phyloP scores from a whole-genome alignment of 2,329 filamentous ascomycete genomes.

The Fusarium camptoceras region DNA sequence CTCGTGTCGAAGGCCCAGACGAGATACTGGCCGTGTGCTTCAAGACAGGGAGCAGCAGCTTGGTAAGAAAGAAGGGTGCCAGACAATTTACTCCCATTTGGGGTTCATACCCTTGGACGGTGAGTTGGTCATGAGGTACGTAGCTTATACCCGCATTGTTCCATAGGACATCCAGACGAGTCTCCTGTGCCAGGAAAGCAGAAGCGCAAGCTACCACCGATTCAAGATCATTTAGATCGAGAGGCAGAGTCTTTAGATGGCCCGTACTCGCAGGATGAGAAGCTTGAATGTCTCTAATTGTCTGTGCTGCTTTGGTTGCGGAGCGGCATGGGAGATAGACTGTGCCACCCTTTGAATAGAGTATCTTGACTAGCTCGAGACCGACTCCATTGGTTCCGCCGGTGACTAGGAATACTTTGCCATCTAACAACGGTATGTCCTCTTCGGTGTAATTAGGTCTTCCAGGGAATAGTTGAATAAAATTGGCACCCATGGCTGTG shows the following conservation, averaged over 20 bases:
- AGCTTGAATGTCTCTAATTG: neutral
- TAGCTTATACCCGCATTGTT: neutral
- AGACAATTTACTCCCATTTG: neutral
- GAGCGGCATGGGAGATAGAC: neutral
- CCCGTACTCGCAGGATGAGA: neutral
- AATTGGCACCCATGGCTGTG: neutral
- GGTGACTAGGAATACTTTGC: neutral
- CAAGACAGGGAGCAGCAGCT: neutral
- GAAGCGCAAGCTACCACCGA: neutral
- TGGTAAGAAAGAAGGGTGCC: neutral
- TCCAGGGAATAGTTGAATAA: slow-evolving; percentile 26
- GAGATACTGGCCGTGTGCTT: neutral
- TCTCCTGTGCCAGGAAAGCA: neutral
- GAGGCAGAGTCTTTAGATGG: neutral
- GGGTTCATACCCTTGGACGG: neutral
- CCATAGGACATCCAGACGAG: neutral
- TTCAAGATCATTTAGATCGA: neutral
- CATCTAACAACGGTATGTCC: neutral
- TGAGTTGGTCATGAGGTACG: neutral
- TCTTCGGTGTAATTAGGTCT: slow-evolving; percentile 46
- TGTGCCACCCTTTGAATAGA: rapidly evolving
- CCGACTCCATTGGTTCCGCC: neutral
- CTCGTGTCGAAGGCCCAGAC: neutral
- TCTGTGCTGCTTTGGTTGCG: neutral
- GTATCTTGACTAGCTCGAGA: neutral